Evolutionary conservation across 2,329 filamentous ascomycete genomes (phyloP).

Genomic region (Domatiomyces catenatus): DNA sequence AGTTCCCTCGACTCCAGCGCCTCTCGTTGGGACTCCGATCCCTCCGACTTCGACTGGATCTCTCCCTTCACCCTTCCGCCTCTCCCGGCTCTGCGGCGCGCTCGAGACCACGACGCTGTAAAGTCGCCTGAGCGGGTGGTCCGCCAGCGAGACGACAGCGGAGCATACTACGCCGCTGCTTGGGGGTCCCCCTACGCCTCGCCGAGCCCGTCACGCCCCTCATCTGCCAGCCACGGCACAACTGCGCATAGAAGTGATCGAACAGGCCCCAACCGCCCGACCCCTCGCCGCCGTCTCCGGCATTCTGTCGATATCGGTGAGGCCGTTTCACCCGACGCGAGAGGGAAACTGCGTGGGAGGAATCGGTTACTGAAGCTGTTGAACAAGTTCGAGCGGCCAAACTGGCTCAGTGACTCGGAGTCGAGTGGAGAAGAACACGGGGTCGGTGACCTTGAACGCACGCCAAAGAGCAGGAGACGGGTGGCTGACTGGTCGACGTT

Average conservation of each 20-base stretch:
- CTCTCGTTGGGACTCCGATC: slow-evolving; percentile 8
- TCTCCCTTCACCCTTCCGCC: slow-evolving; percentile 16
- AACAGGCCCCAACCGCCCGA: not conserved
- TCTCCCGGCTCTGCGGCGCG: slow-evolving; percentile 12
- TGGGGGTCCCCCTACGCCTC: slow-evolving; percentile 86
- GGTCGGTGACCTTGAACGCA: slow-evolving; percentile 28
- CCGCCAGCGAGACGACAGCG: slow-evolving; percentile 31
- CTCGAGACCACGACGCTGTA: slow-evolving; percentile 7
- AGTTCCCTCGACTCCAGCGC: not conserved
- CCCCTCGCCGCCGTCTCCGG: not conserved
- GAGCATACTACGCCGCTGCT: slow-evolving; percentile 54
- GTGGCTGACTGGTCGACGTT: slow-evolving; percentile 7
- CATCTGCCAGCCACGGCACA: not conserved
- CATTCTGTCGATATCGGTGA: not conserved
- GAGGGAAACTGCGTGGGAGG: slow-evolving; percentile 1
- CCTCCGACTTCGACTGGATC: slow-evolving; percentile 14
- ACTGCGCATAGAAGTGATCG: not conserved
- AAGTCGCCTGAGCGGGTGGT: slow-evolving; percentile 10
- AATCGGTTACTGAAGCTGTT: slow-evolving; percentile 3
- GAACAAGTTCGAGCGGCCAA: slow-evolving; percentile 45
- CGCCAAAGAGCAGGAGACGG: slow-evolving; percentile 9
- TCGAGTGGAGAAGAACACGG: slow-evolving; percentile 58
- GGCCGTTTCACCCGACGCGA: not conserved
- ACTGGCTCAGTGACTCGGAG: slow-evolving; percentile 67
- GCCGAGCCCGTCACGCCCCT: slow-evolving; percentile 26